phyloP scores from a whole-genome alignment of 2,329 filamentous ascomycete genomes.

The Drechslerella dactyloides region DNA sequence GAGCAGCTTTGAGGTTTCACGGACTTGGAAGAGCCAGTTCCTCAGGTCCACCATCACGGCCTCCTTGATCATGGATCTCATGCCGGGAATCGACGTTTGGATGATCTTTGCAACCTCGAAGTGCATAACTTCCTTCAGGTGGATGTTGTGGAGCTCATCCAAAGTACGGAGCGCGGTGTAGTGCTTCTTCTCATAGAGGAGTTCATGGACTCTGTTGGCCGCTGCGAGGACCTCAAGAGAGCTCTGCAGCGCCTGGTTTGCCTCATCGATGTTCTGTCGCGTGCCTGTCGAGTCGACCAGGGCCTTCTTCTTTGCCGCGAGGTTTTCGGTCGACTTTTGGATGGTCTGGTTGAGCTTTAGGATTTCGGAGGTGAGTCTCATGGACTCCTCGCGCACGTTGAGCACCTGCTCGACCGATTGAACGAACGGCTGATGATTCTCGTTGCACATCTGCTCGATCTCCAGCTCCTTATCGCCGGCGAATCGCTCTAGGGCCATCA shows the following conservation, averaged over 20 bases:
- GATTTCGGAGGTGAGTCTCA: constrained; percentile 86
- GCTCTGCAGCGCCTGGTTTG: constrained; percentile 83
- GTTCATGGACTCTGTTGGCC: constrained; percentile 91
- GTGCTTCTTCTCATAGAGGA: constrained; percentile 90
- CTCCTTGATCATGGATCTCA: constrained; percentile 90
- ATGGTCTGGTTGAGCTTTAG: constrained; percentile 92
- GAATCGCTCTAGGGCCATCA: constrained; percentile 79
- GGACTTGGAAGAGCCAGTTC: constrained; percentile 92
- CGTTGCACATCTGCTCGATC: constrained; percentile 92
- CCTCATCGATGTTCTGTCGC: constrained; percentile 93
- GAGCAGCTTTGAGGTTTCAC: constrained; percentile 93
- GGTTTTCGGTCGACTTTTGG: constrained; percentile 88
- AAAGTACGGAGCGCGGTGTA: constrained; percentile 92
- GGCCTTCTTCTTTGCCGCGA: constrained; percentile 92
- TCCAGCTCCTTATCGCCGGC: constrained; percentile 85
- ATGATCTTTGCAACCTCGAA: constrained; percentile 96
- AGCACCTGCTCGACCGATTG: constrained; percentile 93
- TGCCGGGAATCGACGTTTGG: constrained; percentile 90
- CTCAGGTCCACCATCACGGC: constrained; percentile 97
- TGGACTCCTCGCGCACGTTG: constrained; percentile 86
- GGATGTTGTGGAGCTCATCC: constrained; percentile 94
- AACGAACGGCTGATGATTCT: constrained; percentile 96
- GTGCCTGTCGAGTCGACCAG: constrained; percentile 90
- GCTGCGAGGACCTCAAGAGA: constrained; percentile 90
- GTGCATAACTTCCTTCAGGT: constrained; percentile 90